Evolutionary conservation across 2,329 filamentous ascomycete genomes (phyloP), one percentile per base, ranked within the genome.

Genomic region (Ceratocystis diversiconidia): DNA sequence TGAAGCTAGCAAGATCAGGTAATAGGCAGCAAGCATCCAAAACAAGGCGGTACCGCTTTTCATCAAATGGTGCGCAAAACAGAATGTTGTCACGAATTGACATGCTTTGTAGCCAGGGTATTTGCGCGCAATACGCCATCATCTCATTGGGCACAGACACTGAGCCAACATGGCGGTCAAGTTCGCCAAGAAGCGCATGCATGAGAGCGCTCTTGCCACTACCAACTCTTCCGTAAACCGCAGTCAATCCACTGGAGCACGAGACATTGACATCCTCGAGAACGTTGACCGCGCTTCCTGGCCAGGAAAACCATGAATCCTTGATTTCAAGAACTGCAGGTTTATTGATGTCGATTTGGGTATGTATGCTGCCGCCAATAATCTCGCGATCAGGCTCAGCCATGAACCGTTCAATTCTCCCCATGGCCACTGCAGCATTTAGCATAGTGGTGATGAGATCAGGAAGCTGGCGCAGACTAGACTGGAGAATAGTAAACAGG

Each of bases 361-460:
- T 77, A 76, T 2, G 74, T 22, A 28, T 6, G 5, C 52, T 43
- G 5, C 19, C 44, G 50, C 61, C 59, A 22, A 25, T 44, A 73
- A 32, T 81, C 36, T 83, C 81, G 70, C 90, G 90, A 71, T 96
- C 85, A 0, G 89, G 89, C 73, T 96, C 91, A 0, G 79, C 77
- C 89, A 96, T 95, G 75, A 95, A 96, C 25, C 83, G 81, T 71
- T 95, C 88, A 22, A 96, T 90, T 69, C 91, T 86, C 7, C 82
- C 84, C 68, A 95, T 84, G 0, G 91, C 88, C 19, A 96, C 86
- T n/a, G 83, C 85, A 0, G 90, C 89, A 70, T 95, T 95, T 69
- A 95, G 80, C 3, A 92, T 76, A 0, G 87, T 82, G 0, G 88
- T 90, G 55, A 95, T 85, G 8, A 95, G 76, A 36, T 83, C 79